Percentiles rank a stretch among this genome's conserved stretches.
These are phyloP conservation scores for Penicillium brevicompactum DNA, from an alignment of 2,329 filamentous ascomycete species.

Conservation along the genomic window DNA sequence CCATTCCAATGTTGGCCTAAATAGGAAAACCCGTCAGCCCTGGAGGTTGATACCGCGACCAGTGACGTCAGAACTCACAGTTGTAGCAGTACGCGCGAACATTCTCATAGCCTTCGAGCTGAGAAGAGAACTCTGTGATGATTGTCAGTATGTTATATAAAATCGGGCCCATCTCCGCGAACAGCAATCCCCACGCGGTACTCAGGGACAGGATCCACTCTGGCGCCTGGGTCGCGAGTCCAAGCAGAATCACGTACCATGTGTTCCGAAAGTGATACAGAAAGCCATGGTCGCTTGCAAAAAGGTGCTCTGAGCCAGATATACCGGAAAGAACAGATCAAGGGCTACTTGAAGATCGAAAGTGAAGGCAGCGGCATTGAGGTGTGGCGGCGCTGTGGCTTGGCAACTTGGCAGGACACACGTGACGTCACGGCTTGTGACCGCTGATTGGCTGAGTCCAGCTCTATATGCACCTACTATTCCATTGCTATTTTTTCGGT, in stretches of 20 bases:
- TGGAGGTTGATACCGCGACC: neutral
- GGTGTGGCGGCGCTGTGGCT: slow-evolving; percentile 40
- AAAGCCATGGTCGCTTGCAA: slow-evolving; percentile 37
- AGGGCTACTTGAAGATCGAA: slow-evolving; percentile 11
- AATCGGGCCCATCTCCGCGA: slow-evolving; percentile 8
- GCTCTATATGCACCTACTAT: neutral
- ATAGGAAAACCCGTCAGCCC: neutral
- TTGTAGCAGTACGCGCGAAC: slow-evolving; percentile 51
- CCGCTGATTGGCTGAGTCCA: slow-evolving; percentile 17
- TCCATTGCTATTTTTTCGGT: neutral
- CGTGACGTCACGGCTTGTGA: slow-evolving; percentile 15
- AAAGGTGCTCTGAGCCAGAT: neutral
- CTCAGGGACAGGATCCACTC: slow-evolving; percentile 12
- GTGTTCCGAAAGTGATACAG: slow-evolving; percentile 47
- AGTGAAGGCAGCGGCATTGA: slow-evolving; percentile 33
- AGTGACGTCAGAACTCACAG: slow-evolving; percentile 33
- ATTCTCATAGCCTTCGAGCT: slow-evolving; percentile 49
- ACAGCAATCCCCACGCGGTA: slow-evolving; percentile 3
- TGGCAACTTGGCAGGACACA: slow-evolving; percentile 30
- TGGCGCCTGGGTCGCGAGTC: slow-evolving; percentile 5
- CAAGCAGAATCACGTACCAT: slow-evolving; percentile 33
- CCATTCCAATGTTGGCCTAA: slow-evolving; percentile 48
- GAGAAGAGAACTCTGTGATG: slow-evolving; percentile 45
- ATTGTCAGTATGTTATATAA: slow-evolving; percentile 17
- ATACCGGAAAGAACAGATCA: neutral